These are phyloP conservation scores for Dunaliella primolecta DNA, from an alignment of 139 green algal species.

Conservation along the genomic window DNA sequence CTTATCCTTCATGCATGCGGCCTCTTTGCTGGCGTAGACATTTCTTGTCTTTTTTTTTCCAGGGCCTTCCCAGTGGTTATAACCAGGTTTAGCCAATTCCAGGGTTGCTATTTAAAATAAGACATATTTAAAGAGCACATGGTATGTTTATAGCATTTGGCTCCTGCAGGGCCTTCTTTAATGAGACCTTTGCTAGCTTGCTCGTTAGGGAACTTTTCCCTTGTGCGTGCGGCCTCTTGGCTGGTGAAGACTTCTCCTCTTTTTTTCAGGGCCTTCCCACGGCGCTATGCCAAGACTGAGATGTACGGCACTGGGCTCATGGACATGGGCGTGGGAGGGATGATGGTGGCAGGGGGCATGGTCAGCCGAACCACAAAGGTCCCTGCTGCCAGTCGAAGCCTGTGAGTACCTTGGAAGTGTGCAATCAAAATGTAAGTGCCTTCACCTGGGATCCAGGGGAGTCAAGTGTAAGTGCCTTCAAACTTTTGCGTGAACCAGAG, in stretches of 20 bases:
- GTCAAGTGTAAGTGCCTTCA: too few relatives aligned
- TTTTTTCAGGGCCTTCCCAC: conserved; percentile 55
- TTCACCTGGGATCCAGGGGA: too few relatives aligned
- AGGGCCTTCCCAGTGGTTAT: neutral
- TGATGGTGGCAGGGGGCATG: conserved; percentile 69
- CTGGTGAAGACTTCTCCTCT: too few relatives aligned
- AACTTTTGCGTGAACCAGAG: too few relatives aligned
- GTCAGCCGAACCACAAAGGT: neutral
- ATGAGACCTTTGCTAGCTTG: neutral
- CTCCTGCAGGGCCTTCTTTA: neutral
- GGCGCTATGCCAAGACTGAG: conserved; percentile 77
- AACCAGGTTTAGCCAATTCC: neutral
- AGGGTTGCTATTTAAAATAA: neutral
- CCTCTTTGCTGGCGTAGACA: neutral
- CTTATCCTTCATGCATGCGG: neutral
- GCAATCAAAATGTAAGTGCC: too few relatives aligned
- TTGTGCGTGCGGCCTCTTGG: too few relatives aligned
- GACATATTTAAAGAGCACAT: neutral
- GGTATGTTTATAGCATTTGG: neutral
- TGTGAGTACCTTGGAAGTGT: neutral
- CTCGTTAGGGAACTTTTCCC: neutral
- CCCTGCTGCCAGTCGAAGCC: neutral
- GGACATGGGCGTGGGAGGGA: conserved; percentile 84
- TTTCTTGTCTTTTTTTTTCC: neutral
- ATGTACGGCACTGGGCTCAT: conserved; percentile 77